These are phyloP conservation scores for Sphagnum fallax DNA, from an alignment of 228 moss, liverwort and hornwort genomes.

Conservation along the genomic window DNA sequence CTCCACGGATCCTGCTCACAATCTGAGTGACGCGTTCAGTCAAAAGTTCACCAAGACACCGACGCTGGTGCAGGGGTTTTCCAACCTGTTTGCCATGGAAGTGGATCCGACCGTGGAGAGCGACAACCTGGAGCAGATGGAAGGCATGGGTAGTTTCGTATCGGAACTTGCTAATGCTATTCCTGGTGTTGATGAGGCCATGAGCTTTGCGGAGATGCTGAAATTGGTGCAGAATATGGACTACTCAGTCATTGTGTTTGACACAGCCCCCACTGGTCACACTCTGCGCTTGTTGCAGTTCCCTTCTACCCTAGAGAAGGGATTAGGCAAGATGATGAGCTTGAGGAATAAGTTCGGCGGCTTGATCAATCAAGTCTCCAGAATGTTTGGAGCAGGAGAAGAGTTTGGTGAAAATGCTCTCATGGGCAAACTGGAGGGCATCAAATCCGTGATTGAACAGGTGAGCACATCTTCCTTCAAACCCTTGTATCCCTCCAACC, in stretches of 20 bases:
- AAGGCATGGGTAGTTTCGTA: slow-evolving; percentile 85
- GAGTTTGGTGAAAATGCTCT: slow-evolving; percentile 92
- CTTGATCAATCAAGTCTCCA: slow-evolving; percentile 70
- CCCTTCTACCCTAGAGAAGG: slow-evolving; percentile 90
- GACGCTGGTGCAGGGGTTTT: slow-evolving; percentile 75
- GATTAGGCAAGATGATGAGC: slow-evolving; percentile 85
- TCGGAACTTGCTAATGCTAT: slow-evolving; percentile 95
- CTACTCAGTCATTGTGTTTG: slow-evolving; percentile 95
- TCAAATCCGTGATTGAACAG: slow-evolving; percentile 75
- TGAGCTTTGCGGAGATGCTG: slow-evolving; percentile 99
- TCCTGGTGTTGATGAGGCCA: slow-evolving; percentile 96
- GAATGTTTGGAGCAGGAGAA: slow-evolving; percentile 85
- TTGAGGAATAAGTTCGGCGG: slow-evolving; percentile 92
- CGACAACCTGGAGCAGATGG: slow-evolving; percentile 83
- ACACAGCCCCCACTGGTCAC: slow-evolving; percentile 97
- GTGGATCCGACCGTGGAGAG: slow-evolving; percentile 94
- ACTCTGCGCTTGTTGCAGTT: slow-evolving; percentile 87
- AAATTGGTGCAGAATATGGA: slow-evolving; percentile 99
- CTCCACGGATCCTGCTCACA: slow-evolving; percentile 97
- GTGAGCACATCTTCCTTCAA: slow-evolving; percentile 9
- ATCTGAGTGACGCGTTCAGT: slow-evolving; percentile 94
- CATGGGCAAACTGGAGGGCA: slow-evolving; percentile 82
- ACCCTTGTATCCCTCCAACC: no score
- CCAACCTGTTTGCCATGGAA: slow-evolving; percentile 94
- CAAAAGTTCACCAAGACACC: slow-evolving; percentile 96